These are phyloP conservation scores for Flammula alnicola DNA, from an alignment of 1,284 basidiomycete species.

Conservation along the genomic window DNA sequence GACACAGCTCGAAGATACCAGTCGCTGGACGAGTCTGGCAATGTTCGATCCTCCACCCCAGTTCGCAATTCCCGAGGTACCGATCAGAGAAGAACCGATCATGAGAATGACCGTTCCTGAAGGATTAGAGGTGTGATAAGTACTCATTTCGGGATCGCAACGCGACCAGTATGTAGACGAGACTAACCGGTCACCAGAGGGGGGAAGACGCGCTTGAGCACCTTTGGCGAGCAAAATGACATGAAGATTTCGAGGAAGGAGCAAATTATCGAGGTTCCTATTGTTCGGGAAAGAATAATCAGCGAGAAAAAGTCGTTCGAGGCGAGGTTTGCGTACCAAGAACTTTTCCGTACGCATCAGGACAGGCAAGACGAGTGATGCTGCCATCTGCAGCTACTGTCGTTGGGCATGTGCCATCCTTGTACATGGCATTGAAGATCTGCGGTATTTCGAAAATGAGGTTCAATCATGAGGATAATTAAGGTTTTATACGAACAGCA, in stretches of 20 bases:
- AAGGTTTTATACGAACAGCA: slow-evolving; percentile 58
- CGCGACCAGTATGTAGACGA: too few species aligned
- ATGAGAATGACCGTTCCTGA: slow-evolving; percentile 74
- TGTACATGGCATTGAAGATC: slow-evolving; percentile 78
- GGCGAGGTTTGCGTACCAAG: slow-evolving; percentile 49
- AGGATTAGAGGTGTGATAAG: too few species aligned
- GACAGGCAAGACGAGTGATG: slow-evolving; percentile 66
- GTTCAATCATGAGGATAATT: not conserved
- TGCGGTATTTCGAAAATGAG: slow-evolving; percentile 14
- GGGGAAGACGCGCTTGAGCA: slow-evolving; percentile 75
- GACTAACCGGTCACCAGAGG: slow-evolving; percentile 85
- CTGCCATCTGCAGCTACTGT: slow-evolving; percentile 63
- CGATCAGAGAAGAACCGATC: slow-evolving; percentile 80
- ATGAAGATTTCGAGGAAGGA: slow-evolving; percentile 82
- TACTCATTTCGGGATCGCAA: too few species aligned
- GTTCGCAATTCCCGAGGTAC: slow-evolving; percentile 74
- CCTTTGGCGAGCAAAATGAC: slow-evolving; percentile 71
- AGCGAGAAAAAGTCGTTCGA: not conserved
- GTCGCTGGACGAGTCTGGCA: slow-evolving; percentile 60
- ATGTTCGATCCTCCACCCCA: slow-evolving; percentile 84
- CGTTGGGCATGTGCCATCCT: slow-evolving; percentile 76
- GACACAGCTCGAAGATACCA: slow-evolving; percentile 74
- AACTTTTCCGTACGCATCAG: slow-evolving; percentile 80
- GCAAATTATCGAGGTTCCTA: slow-evolving; percentile 79
- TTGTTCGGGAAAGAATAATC: not conserved